phyloP scores from a whole-genome alignment of 192 early-diverging fungal genomes.

The Geranomyces michiganensis region DNA sequence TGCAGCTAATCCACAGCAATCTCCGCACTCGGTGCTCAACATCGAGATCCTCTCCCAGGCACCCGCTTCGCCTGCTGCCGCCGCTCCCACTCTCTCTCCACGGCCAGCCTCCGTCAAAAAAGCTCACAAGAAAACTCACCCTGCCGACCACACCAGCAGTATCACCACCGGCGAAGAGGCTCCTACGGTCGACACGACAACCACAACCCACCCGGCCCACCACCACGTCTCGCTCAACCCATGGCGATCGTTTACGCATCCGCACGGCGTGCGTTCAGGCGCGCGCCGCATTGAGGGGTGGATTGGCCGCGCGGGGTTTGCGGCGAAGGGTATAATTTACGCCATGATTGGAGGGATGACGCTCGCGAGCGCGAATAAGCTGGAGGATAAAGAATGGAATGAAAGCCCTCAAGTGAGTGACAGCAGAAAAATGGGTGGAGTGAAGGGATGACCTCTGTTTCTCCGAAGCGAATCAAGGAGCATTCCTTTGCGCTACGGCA shows the following conservation, averaged over 20 bases:
- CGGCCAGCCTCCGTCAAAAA: neutral
- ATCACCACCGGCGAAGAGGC: no score
- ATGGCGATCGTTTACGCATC: neutral
- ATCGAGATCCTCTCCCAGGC: no score
- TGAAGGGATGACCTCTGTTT: neutral
- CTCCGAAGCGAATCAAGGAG: no score
- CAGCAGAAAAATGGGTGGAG: neutral
- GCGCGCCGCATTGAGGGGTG: neutral
- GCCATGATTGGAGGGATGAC: constrained; percentile 48
- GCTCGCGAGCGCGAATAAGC: constrained; percentile 33
- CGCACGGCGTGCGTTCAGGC: neutral
- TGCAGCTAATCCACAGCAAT: no score
- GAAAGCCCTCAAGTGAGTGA: constrained; percentile 21
- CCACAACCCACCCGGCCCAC: neutral
- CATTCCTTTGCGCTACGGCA: no score
- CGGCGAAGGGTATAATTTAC: constrained; percentile 51
- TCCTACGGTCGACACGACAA: no score
- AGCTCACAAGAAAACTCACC: neutral
- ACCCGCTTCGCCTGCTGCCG: no score
- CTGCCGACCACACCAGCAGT: no score
- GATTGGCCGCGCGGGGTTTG: constrained; percentile 49
- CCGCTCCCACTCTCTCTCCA: neutral
- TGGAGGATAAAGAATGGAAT: constrained; percentile 32
- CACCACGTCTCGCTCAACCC: neutral
- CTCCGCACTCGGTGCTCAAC: no score